Evolutionary conservation across 805 yeast species (phyloP), one percentile per base, ranked within the genome.

Genomic region (Yarrowia bubula): DNA sequence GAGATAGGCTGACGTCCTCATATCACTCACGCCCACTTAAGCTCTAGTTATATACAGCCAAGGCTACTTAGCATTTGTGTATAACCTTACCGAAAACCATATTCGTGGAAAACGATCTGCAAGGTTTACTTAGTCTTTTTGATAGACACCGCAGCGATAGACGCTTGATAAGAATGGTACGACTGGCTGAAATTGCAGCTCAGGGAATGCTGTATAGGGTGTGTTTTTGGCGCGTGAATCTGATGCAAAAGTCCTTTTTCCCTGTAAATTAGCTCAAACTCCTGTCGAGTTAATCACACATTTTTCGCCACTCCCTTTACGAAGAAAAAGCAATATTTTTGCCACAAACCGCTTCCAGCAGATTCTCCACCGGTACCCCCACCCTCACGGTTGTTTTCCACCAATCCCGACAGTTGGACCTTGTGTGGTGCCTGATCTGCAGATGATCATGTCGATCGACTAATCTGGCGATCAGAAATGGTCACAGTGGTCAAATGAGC

Each of bases 151-250:
- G 55, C 55, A 48, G 41, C 17, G 41, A 48, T 48, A 10, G 31
- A 18, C 55, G 14, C 39, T 47, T 48, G 55, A 48, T 48, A 48
- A 48, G 55, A 35, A 48, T 48, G 55, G 55, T 35, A 33, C 55
- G 32, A 48, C 55, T 18, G 55, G 39, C 53, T 32, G 53, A 17
- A 17, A 5, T 47, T 8, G 39, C 39, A 11, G 9, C 14, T 33
- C 38, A 33, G 53, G 39, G 28, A 17, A 33, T 33, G 55, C 55
- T 48, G 53, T 48, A 48, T 48, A 13, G 8, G 31, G 3, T n/a
- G 11, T 18, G 8, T 35, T 6, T 6, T 9, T 9, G 38, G 38
- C 10, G 10, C 13, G 38, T 8, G 10, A 35, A 11, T 35, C 38
- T 11, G 13, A 11, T 35, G 10, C 13, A 9, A 35, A 35, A 35